Evolutionary conservation across 306 rosid genomes (phyloP).

Genomic region (Astragalus membranaceus): DNA sequence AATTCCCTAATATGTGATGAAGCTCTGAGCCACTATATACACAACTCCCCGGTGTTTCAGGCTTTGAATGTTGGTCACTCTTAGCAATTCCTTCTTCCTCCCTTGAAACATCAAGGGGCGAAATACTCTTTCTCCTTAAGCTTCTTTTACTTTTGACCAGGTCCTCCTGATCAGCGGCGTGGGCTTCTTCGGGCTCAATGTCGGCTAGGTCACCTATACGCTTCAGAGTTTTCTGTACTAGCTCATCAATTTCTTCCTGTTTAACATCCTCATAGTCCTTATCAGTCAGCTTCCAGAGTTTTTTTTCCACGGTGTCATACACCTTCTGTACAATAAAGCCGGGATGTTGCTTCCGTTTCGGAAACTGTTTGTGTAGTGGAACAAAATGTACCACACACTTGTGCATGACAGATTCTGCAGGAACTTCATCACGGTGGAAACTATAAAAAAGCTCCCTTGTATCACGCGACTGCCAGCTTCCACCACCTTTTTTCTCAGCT

Average conservation of each 20-base stretch:
- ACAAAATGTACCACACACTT: slow-evolving; percentile 88
- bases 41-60: slow-evolving; percentile 75
- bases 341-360: slow-evolving; percentile 77
- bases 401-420: slow-evolving; percentile 97
- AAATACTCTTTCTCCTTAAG: slow-evolving; percentile 55
- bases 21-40: slow-evolving; percentile 44
- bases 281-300: slow-evolving; percentile 88
- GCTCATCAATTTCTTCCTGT: slow-evolving; percentile 78
- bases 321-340: slow-evolving; percentile 93
- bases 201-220: slow-evolving; percentile 71
- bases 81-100: slow-evolving; percentile 51
- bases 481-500: slow-evolving; percentile 81
- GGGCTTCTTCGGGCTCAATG: slow-evolving; percentile 55
- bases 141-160: slow-evolving; percentile 48
- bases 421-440: slow-evolving; percentile 91
- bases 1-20: slow-evolving; percentile 41
- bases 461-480: slow-evolving; percentile 87
- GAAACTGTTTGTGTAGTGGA: slow-evolving; percentile 82
- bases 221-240: slow-evolving; percentile 70
- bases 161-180: slow-evolving; percentile 51
- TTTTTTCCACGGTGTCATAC: slow-evolving; percentile 81
- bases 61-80: slow-evolving; percentile 47
- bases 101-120: slow-evolving; percentile 66
- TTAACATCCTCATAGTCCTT: slow-evolving; percentile 78
- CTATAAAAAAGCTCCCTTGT: slow-evolving; percentile 93